A percentile compares a stretch with the other conserved stretches of the same genome.
These are phyloP conservation scores for Dryas alaskensis DNA, from an alignment of 306 rosid genomes.

Conservation along the genomic window DNA sequence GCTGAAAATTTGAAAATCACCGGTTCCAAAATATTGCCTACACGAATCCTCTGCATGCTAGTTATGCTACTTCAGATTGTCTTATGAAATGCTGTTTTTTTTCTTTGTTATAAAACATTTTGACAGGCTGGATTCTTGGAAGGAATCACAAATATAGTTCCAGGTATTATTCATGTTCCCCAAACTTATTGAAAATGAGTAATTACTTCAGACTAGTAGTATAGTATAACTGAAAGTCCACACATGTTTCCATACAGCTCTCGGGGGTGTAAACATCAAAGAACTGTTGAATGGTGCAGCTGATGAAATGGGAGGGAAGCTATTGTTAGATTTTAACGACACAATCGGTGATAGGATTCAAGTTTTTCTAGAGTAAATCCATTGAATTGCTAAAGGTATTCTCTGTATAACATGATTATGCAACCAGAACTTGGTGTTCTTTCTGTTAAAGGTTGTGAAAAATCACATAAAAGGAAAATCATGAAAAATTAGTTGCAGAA, in stretches of 20 bases:
- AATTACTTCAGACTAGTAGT: constrained; percentile 10
- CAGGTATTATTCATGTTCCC: constrained; percentile 52
- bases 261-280: constrained; percentile 85
- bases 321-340: constrained; percentile 71
- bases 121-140: constrained; percentile 95
- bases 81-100: constrained; percentile 15
- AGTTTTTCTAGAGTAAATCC: constrained; percentile 69
- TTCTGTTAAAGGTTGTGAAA: no score
- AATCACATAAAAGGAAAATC: no score
- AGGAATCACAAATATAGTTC: constrained; percentile 81
- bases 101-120: neutral
- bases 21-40: no score
- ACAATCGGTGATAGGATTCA: constrained; percentile 83
- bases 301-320: constrained; percentile 78
- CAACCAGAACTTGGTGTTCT: no score
- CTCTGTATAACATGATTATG: neutral
- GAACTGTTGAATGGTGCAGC: constrained; percentile 71
- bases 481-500: no score
- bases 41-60: neutral
- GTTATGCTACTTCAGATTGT: constrained; percentile 4
- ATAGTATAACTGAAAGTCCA: constrained; percentile 19
- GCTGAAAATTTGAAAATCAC: no score
- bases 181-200: constrained; percentile 13
- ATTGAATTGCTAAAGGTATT: neutral
- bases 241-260: constrained; percentile 45